Percentiles rank a stretch among this genome's conserved stretches.
phyloP scores from a whole-genome alignment of 257 asterid genomes.

The Oldenlandia corymbosa region DNA sequence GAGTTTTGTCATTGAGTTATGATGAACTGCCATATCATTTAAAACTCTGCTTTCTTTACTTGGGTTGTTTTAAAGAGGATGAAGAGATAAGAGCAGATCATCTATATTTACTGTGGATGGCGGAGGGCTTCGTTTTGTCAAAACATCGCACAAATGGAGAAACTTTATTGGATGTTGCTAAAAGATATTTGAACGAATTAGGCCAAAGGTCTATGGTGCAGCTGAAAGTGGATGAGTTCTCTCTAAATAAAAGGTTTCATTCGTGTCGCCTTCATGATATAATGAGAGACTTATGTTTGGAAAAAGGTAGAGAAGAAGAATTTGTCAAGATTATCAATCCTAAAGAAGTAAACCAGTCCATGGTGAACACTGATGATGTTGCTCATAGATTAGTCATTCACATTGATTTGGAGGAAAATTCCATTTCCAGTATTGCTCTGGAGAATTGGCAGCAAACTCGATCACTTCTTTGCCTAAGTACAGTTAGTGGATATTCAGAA shows the following conservation, averaged over 20 bases:
- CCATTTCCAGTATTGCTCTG: too few relatives aligned
- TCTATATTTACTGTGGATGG: conserved; percentile 11
- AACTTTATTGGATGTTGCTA: conserved; percentile 5
- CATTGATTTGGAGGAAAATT: neutral
- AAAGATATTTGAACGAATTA: conserved; percentile 13
- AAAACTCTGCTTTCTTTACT: conserved; percentile 16
- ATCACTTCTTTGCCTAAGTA: neutral
- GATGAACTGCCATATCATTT: conserved; percentile 10
- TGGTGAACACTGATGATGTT: neutral
- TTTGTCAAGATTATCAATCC: neutral
- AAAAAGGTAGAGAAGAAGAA: conserved; percentile 11
- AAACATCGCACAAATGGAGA: neutral
- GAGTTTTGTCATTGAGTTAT: conserved; percentile 9
- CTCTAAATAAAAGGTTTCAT: neutral
- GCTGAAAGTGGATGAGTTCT: neutral
- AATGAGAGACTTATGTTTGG: conserved; percentile 13
- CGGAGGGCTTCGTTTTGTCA: conserved; percentile 11
- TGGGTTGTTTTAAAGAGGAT: conserved; percentile 17
- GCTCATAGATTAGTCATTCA: conserved; percentile 3
- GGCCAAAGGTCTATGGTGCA: conserved; percentile 9
- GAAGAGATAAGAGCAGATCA: neutral
- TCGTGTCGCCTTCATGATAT: conserved; percentile 11
- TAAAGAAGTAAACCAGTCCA: neutral
- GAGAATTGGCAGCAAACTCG: neutral
- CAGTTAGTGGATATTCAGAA: too few relatives aligned